Base-by-base conservation (phyloP, 2,329 filamentous ascomycete genomes). In the Aspergillus transmontanensis region DNA sequence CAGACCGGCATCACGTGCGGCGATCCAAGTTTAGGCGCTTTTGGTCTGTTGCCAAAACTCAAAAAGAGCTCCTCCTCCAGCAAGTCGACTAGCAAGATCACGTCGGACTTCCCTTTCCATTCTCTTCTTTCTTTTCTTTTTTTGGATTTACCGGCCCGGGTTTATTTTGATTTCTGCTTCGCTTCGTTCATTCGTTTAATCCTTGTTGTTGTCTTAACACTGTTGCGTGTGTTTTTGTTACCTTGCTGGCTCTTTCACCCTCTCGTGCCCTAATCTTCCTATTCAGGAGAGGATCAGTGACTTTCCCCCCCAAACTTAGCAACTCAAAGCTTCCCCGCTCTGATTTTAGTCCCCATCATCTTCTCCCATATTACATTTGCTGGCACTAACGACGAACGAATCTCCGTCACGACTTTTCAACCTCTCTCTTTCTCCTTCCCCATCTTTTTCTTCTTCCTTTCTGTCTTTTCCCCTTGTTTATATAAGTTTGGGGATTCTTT, bases 1-100 rank as follows among this genome's bases (percentile, higher is more conserved):
- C 62, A 68, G 66, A 66, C 66, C 64, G 57, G 53, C 60, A 59
- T 69, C 67, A 69, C 67, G 67, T 69, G 67, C 51, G 61, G 32
- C 56, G 64, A 64, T 68, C 64, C 60, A 61, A 63, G 54, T 57
- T 58, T 60, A 46, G 64, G 10, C 62, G 62, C 59, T 45, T 64
- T 55, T 41, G 39, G 39, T 41, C 57, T 60, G 16, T 19, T 51
- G 48, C 48, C 48, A 51, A 51, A 51, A 51, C 48, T 51, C 26
- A 51, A 51, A 51, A 32, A 51, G 48, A 51, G 48, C 48, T 51
- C 19, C 46, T 48, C 23, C 16, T 19, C 39, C 39, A 41, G 39
- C 39, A 41, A 41, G 39, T n/a, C 19, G 36, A 41, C 36, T 9
- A 41, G 36, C 19, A 41, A 7, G n/a, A 21, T 7, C n/a, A 23